Conservation (phyloP, 208 protist species). For the Trypanosoma boissoni region DNA sequence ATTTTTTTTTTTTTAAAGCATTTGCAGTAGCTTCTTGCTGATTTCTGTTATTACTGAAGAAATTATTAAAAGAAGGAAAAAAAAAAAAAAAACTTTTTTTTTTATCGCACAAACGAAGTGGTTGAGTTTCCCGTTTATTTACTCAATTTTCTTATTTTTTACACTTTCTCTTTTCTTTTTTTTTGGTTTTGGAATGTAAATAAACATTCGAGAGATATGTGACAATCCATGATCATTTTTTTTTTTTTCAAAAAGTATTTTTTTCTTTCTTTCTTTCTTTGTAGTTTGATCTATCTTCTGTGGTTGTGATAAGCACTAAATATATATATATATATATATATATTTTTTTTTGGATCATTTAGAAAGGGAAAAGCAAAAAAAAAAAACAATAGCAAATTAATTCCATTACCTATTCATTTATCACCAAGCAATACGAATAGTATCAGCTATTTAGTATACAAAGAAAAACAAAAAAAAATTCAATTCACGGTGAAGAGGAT, state of each 20-base stretch:
- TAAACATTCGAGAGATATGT: too few species aligned
- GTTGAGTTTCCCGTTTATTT: constrained; percentile 3
- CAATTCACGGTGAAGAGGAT: too few species aligned
- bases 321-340: too few species aligned
- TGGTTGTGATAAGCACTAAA: too few species aligned
- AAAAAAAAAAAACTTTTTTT: too few species aligned
- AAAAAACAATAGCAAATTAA: not conserved
- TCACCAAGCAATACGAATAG: too few species aligned
- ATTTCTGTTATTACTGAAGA: not conserved
- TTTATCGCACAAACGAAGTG: not conserved
- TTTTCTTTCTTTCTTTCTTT: constrained; percentile 17
- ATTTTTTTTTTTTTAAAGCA: not conserved
- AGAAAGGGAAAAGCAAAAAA: not conserved
- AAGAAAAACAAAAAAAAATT: too few species aligned
- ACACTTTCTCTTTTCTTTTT: constrained; percentile 17
- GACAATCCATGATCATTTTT: too few species aligned
- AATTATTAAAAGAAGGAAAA: not conserved
- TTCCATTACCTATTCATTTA: not conserved
- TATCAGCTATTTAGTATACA: too few species aligned
- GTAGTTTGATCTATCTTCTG: not conserved
- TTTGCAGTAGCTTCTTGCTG: not conserved
- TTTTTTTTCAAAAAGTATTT: not conserved
- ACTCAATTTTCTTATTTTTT: constrained; percentile 7
- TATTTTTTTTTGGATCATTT: not conserved
- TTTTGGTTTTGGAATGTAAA: not conserved